These are phyloP conservation scores for Myriosclerotinia scirpicola DNA, from an alignment of 2,329 filamentous ascomycete species.

Conservation along the genomic window DNA sequence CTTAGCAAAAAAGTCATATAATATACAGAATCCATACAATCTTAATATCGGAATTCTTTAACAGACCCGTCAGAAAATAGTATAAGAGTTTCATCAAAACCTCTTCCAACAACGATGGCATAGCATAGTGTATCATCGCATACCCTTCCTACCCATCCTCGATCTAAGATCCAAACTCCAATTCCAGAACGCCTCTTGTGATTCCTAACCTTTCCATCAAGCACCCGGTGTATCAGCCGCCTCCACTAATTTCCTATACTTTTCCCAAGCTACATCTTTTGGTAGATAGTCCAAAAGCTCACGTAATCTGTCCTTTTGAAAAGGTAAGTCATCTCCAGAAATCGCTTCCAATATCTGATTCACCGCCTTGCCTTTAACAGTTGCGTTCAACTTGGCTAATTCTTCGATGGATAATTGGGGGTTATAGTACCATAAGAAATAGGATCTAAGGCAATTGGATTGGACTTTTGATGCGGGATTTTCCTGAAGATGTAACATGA, in stretches of 20 bases:
- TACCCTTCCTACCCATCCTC: neutral
- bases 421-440: constrained; percentile 63
- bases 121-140: constrained; percentile 9
- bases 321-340: constrained; percentile 51
- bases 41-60: neutral
- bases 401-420: constrained; percentile 49
- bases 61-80: neutral
- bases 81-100: neutral
- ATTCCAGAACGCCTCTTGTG: neutral
- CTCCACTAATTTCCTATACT: constrained; percentile 20
- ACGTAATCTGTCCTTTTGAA: constrained; percentile 48
- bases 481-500: constrained; percentile 27
- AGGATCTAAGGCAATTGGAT: constrained; percentile 52
- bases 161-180: neutral
- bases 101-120: neutral
- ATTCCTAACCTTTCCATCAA: neutral
- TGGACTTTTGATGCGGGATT: constrained; percentile 26
- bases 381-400: constrained; percentile 49
- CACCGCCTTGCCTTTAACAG: constrained; percentile 62
- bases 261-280: neutral
- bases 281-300: constrained; percentile 43
- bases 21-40: neutral
- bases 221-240: neutral
- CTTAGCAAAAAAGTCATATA: neutral
- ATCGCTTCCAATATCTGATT: constrained; percentile 60